Evolutionary conservation across 2,329 filamentous ascomycete species (phyloP), one percentile per base, ranked within the genome.

Genomic region (Fusarium pseudonygamai): DNA sequence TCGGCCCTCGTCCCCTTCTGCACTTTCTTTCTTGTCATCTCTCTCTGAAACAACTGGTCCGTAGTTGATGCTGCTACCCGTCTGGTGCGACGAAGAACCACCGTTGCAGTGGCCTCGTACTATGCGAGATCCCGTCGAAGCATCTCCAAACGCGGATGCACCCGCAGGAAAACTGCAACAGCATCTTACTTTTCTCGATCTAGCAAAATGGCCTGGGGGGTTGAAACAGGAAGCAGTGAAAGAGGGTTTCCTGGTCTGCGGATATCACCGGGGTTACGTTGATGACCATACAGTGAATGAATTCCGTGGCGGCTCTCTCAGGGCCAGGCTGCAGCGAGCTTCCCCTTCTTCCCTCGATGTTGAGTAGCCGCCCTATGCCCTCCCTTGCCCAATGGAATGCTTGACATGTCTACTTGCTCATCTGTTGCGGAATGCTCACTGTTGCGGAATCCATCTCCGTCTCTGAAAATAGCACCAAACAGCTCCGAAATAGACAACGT

Each of bases 381-480:
- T 34, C 45, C 67, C 24, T 71, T 77, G 14, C 74, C 72, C 39
- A 74, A 42, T 4, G 73, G 69, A 6, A 77, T 45, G 6, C 75
- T 73, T 47, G 78, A 75, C 12, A 79, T 55, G 20, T 82, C 81
- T 46, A 79, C 69, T 32, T 77, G 75, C n/a, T 83, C 83, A 3
- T 78, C 78, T 11, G 64, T 53, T 10, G 69, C 43, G 4, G 73
- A 69, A 14, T 78, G 73, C 39, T 82, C 80, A 2, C 59, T 47
- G 36, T 69, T 73, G 10, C 83, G 80, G 81, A 92, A 93, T 30
- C 93, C 93, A 11, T 97, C 93, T 9, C 91, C 90, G 26, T 96
- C 93, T 78, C 91, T 91, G 75, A 98, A 91, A 3, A 97, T 87
- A 28, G 91, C 90, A 34, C 84, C 83, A 83, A 92, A 96, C 59